A percentile compares a stretch with the other conserved stretches of the same genome.
phyloP scores from a whole-genome alignment of 2,329 filamentous ascomycete genomes.

The Pseudogymnoascus sp. region DNA sequence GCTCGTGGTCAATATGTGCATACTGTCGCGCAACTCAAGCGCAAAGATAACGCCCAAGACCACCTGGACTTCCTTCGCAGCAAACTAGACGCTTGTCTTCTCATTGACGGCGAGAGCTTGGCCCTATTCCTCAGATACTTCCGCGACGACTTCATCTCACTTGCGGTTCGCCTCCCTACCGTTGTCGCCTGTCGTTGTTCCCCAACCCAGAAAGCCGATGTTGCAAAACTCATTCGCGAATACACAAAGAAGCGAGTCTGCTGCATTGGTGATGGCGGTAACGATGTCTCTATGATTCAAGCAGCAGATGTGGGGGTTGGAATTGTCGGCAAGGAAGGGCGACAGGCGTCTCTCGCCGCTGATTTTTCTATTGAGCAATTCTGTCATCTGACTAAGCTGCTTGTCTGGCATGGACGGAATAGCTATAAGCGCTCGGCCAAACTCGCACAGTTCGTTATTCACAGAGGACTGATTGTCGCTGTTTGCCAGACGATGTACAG shows the following conservation, averaged over 20 bases:
- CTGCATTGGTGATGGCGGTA: constrained; percentile 95
- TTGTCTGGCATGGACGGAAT: constrained; percentile 98
- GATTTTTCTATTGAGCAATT: constrained; percentile 97
- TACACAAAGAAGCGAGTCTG: constrained; percentile 92
- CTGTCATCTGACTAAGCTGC: constrained; percentile 83
- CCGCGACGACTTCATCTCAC: constrained; percentile 73
- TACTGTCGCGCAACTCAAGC: constrained; percentile 76
- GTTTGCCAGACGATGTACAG: constrained; percentile 98
- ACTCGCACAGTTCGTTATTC: constrained; percentile 95
- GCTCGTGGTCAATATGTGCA: constrained; percentile 92
- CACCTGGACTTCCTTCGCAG: constrained; percentile 80
- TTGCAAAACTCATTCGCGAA: constrained; percentile 81
- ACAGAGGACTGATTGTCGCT: constrained; percentile 87
- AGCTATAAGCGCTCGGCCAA: constrained; percentile 95
- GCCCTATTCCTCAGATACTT: constrained; percentile 75
- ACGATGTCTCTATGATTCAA: constrained; percentile 99
- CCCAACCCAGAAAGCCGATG: constrained; percentile 91
- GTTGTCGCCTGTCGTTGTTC: constrained; percentile 96
- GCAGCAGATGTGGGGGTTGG: constrained; percentile 95
- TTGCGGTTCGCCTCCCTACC: constrained; percentile 78
- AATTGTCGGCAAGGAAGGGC: constrained; percentile 95
- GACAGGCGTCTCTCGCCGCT: constrained; percentile 86
- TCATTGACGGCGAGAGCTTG: constrained; percentile 91
- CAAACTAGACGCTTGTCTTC: constrained; percentile 77
- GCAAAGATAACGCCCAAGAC: constrained; percentile 77